Conservation (phyloP, 1,139 yeast species). For the Nadsonia starkeyi-henricii region DNA sequence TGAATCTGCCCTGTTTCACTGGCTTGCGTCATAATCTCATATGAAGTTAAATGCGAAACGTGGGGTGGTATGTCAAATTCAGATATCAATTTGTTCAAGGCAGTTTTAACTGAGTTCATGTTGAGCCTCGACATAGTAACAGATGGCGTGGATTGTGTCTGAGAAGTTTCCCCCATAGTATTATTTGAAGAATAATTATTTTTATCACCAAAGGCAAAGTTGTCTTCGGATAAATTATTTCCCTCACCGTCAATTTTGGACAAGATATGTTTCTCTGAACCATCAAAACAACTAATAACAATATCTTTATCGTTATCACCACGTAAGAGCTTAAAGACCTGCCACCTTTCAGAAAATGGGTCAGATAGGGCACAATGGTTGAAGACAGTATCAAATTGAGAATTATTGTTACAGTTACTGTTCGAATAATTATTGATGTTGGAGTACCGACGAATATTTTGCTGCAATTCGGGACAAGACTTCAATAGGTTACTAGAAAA, state of each 20-base stretch:
- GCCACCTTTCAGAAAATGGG: constrained; percentile 23
- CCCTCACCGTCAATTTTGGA: not conserved
- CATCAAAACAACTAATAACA: constrained; percentile 16
- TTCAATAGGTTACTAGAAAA: not conserved
- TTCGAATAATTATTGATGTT: constrained; percentile 4
- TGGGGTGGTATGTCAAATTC: not conserved
- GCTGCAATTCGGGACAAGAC: not conserved
- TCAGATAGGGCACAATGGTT: constrained; percentile 11
- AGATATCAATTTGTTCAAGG: not conserved
- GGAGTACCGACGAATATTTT: not conserved
- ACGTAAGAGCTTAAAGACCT: constrained; percentile 18
- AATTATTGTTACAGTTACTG: constrained; percentile 4
- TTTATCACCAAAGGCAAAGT: not conserved
- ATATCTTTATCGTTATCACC: constrained; percentile 15
- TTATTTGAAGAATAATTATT: not conserved
- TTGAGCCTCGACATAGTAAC: not conserved
- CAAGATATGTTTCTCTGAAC: constrained; percentile 1
- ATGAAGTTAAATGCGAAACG: not conserved
- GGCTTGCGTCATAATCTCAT: not conserved
- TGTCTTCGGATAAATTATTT: not conserved
- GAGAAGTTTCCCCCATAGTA: not conserved
- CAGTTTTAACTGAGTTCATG: constrained; percentile 1
- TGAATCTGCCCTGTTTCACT: constrained; percentile 5
- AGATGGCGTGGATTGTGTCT: not conserved
- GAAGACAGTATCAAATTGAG: too few species aligned